These are phyloP conservation scores for Gardenia jasminoides DNA, from an alignment of 257 asterid species.

Conservation along the genomic window DNA sequence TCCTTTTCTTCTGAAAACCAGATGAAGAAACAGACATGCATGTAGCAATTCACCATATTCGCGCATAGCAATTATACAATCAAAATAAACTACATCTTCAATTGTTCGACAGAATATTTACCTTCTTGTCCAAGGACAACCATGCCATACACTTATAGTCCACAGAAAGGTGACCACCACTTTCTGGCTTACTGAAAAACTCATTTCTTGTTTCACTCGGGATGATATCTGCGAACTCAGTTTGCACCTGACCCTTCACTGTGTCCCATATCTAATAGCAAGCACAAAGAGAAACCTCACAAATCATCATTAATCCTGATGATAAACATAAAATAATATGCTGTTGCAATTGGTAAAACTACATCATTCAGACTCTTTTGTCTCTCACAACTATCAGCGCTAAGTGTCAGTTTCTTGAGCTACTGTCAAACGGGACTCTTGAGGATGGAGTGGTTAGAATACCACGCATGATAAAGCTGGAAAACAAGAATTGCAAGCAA, in stretches of 20 bases:
- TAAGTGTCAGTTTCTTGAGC: no score
- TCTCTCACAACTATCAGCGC: background rate
- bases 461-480: background rate
- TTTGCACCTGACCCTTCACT: conserved; percentile 78
- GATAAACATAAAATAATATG: background rate
- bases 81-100: background rate
- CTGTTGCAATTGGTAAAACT: background rate
- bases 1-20: conserved; percentile 68
- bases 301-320: background rate
- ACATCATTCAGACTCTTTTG: background rate
- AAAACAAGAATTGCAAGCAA: no score
- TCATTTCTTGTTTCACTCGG: conserved; percentile 36
- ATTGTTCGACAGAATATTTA: conserved; percentile 17
- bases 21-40: background rate
- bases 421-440: background rate
- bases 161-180: conserved; percentile 84
- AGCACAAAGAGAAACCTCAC: conserved; percentile 18
- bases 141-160: conserved; percentile 95
- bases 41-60: background rate
- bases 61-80: background rate
- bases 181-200: conserved; percentile 49
- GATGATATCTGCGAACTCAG: conserved; percentile 78
- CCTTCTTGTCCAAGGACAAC: conserved; percentile 77
- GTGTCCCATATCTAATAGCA: conserved; percentile 85
- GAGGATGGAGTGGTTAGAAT: background rate